Evolutionary conservation across 1,139 yeast species (phyloP), one percentile per base, ranked within the genome.

Genomic region (Nakaseomyces bracarensis): DNA sequence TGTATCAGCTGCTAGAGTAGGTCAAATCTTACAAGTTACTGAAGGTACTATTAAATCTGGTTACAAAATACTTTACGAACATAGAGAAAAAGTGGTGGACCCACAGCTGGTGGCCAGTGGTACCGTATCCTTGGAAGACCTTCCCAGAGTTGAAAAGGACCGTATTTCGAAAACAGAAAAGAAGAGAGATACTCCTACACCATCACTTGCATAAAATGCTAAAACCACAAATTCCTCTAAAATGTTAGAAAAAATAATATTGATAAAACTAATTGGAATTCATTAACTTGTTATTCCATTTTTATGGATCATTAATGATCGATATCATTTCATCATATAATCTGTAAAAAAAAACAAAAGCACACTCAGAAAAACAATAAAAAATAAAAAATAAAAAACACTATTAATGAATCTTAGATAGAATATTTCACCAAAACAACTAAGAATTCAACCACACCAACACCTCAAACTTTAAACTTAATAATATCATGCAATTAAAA

Each of bases 41-140:
- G 98, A 91, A 60, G 97, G 97, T 52, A 91, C 98, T 1, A 91
- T 91, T 55, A 86, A 91, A 63, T 86, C 96, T 2, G 82, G 94
- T 39, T 91, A 86, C 62, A 84, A 84, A 63, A 80, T 82, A 38
- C 69, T 91, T 67, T 82, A 76, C 60, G 89, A 84, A 49, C 84
- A 80, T 49, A 64, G 69, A 43, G 86, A 81, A 36, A 77, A 79
- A 44, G 72, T 87, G 43, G 72, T 86, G 18, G 95, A 86, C 58
- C 91, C 87, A 26, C 73, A 72, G 49, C 83, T 96, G 89, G 64
- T 82, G 43, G 81, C 79, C 43, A 72, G 75, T 38, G 87, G 87
- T 9, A 79, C 74, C 54, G 82, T 83, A 10, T 72, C 75, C 41
- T 58, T 82, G 58, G 80, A 74, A 26, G 71, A 74, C 45, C 66